A percentile compares a stretch with the other conserved stretches of the same genome.
These are phyloP conservation scores for Chaetomium cochliodes DNA, from an alignment of 495 filamentous ascomycete species.

Conservation along the genomic window DNA sequence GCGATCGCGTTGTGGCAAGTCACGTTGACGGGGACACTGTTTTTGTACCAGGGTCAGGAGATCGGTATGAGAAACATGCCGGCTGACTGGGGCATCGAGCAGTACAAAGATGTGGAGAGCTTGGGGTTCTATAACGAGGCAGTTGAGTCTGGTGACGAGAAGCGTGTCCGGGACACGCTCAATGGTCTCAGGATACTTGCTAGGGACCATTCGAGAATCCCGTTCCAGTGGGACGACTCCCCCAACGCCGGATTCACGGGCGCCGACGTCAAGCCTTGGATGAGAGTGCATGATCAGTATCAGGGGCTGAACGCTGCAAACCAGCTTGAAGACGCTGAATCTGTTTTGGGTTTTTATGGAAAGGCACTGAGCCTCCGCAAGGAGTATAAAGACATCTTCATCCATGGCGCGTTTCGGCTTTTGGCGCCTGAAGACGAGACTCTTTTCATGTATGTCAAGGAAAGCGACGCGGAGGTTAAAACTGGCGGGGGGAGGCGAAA, in stretches of 20 bases:
- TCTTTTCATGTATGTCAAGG: slow-evolving; percentile 24
- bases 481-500: neutral
- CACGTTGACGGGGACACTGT: slow-evolving; percentile 41
- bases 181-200: slow-evolving; percentile 48
- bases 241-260: slow-evolving; percentile 53
- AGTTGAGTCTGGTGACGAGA: slow-evolving; percentile 25
- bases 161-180: slow-evolving; percentile 40
- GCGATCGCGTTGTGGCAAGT: slow-evolving; percentile 61
- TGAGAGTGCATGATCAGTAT: slow-evolving; percentile 50
- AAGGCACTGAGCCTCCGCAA: slow-evolving; percentile 46
- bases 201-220: slow-evolving; percentile 61
- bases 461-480: neutral
- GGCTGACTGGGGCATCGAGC: slow-evolving; percentile 54
- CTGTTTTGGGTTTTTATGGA: slow-evolving; percentile 51
- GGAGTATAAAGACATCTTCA: slow-evolving; percentile 54
- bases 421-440: slow-evolving; percentile 29
- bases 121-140: slow-evolving; percentile 56
- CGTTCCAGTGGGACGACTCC: slow-evolving; percentile 60
- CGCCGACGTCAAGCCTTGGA: slow-evolving; percentile 47
- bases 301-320: slow-evolving; percentile 45
- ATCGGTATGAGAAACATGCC: slow-evolving; percentile 69
- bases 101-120: slow-evolving; percentile 67
- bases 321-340: slow-evolving; percentile 39
- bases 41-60: slow-evolving; percentile 72
- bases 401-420: slow-evolving; percentile 58